Percentiles rank a stretch among this genome's conserved stretches.
Conservation (phyloP, 1,284 basidiomycete species). For the Xerocomus nothofagi region DNA sequence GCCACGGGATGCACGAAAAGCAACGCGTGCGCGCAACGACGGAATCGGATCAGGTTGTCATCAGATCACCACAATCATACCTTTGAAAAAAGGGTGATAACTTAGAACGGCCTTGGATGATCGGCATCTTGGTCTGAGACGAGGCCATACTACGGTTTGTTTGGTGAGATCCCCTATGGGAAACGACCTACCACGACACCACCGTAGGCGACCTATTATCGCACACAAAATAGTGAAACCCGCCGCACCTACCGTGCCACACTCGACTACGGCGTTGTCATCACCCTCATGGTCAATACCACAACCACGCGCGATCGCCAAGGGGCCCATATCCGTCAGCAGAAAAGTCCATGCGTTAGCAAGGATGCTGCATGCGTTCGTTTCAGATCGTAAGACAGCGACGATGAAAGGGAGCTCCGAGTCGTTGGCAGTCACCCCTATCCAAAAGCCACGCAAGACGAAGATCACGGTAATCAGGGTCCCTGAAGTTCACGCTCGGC, state of each 20-base stretch:
- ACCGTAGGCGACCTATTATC: constrained; percentile 18
- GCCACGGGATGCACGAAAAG: not conserved
- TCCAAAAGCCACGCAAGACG: constrained; percentile 16
- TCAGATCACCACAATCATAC: constrained; percentile 13
- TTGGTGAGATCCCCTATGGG: not conserved
- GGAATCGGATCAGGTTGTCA: constrained; percentile 1
- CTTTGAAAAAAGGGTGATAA: constrained; percentile 3
- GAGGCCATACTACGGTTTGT: constrained; percentile 9
- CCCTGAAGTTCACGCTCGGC: constrained; percentile 8
- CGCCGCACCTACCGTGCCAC: not conserved
- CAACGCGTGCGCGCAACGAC: not conserved
- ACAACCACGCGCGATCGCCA: not conserved
- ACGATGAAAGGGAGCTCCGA: constrained; percentile 17
- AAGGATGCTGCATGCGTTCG: constrained; percentile 1
- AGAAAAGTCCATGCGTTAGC: constrained; percentile 14
- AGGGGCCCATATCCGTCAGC: constrained; percentile 14
- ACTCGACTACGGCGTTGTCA: not conserved
- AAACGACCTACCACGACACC: constrained; percentile 4
- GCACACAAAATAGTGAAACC: constrained; percentile 15
- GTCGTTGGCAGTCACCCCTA: not conserved
- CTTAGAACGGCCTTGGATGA: constrained; percentile 9
- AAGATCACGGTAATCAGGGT: constrained; percentile 13
- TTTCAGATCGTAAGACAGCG: not conserved
- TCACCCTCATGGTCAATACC: constrained; percentile 8
- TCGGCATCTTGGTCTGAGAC: constrained; percentile 5